phyloP scores from a whole-genome alignment of 23 red algal genomes.

The Porphyridium purpureum region DNA sequence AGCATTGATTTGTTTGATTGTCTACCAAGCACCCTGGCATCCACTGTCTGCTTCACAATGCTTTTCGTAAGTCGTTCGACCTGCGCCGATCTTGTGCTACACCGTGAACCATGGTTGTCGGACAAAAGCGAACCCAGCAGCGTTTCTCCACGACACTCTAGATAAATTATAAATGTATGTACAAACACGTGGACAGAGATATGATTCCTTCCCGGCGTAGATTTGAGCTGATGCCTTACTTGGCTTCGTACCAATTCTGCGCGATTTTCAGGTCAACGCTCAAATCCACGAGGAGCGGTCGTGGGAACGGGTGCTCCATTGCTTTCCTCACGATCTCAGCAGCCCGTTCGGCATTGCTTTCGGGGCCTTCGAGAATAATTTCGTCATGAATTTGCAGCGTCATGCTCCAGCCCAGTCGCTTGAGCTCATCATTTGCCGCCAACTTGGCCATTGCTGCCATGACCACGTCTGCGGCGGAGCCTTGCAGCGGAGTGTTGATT shows the following conservation, averaged over 20 bases:
- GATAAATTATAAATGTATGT: too few relatives aligned
- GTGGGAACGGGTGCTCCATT: constrained; percentile 46
- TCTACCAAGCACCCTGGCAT: too few relatives aligned
- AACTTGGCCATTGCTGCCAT: constrained; percentile 77
- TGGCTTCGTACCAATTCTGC: constrained; percentile 65
- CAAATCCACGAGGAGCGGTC: constrained; percentile 45
- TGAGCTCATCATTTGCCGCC: constrained; percentile 17
- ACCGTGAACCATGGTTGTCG: too few relatives aligned
- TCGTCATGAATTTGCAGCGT: constrained; percentile 76
- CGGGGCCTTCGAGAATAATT: constrained; percentile 85
- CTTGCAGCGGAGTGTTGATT: constrained; percentile 84
- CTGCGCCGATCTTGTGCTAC: too few relatives aligned
- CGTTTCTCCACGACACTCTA: too few relatives aligned
- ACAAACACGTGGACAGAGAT: too few relatives aligned
- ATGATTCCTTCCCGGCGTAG: too few relatives aligned
- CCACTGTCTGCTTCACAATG: too few relatives aligned
- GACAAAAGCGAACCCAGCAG: too few relatives aligned
- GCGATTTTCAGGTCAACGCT: constrained; percentile 42
- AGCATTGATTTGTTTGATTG: too few relatives aligned
- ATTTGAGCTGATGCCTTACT: constrained; percentile 25
- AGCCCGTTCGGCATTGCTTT: constrained; percentile 32
- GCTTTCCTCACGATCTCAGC: constrained; percentile 24
- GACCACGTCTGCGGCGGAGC: constrained; percentile 73
- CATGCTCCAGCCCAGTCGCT: constrained; percentile 55
- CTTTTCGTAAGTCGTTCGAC: too few relatives aligned